Conservation (phyloP, 1,139 yeast genomes). For the Yamadazyma mexicana region DNA sequence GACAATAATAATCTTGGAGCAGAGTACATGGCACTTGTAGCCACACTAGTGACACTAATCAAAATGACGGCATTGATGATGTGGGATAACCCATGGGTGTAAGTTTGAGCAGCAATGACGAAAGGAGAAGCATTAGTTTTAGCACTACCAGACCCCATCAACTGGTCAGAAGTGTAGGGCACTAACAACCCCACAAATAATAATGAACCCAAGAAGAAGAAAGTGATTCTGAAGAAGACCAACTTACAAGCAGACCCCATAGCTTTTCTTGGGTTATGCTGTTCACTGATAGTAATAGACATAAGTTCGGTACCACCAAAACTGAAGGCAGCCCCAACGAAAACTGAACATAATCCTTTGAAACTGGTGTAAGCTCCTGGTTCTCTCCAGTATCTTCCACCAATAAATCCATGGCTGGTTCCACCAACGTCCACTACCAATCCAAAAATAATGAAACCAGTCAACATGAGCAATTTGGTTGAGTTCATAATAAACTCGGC, state of each 20-base stretch:
- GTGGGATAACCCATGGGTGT: conserved; percentile 39
- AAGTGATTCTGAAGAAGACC: conserved; percentile 37
- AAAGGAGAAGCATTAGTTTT: conserved; percentile 44
- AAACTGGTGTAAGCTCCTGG: conserved; percentile 40
- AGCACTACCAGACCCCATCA: conserved; percentile 40
- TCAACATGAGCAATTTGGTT: conserved; percentile 36
- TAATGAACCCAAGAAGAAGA: conserved; percentile 44
- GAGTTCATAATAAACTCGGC: conserved; percentile 42
- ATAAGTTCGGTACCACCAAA: conserved; percentile 44
- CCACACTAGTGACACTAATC: conserved; percentile 47
- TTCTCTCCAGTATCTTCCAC: conserved; percentile 48
- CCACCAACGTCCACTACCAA: conserved; percentile 43
- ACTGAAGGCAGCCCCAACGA: conserved; percentile 40
- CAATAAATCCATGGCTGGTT: conserved; percentile 40
- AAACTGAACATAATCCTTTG: conserved; percentile 42
- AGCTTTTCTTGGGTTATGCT: conserved; percentile 39
- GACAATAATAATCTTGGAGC: conserved; percentile 46
- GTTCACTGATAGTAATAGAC: conserved; percentile 44
- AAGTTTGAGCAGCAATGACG: conserved; percentile 44
- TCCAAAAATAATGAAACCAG: conserved; percentile 42
- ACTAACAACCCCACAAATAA: conserved; percentile 44
- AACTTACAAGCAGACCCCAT: conserved; percentile 45
- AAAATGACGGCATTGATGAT: conserved; percentile 46
- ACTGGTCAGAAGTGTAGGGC: conserved; percentile 37
- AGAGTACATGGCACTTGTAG: conserved; percentile 45